Conservation (phyloP, 2,329 filamentous ascomycete genomes). For the Paradendryphiella salina region DNA sequence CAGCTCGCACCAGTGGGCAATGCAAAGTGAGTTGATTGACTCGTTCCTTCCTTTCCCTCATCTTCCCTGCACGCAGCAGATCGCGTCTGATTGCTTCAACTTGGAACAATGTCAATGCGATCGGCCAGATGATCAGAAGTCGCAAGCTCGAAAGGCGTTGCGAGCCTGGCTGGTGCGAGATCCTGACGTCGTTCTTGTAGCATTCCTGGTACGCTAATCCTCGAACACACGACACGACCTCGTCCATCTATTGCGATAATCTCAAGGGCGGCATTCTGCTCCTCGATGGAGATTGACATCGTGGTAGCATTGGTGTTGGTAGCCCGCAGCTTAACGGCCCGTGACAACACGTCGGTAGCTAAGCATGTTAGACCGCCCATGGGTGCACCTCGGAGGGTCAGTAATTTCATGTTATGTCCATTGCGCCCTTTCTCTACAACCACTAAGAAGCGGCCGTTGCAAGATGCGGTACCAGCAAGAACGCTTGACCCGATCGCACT, state of each 20-base stretch:
- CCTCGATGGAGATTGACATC: slow-evolving; percentile 22
- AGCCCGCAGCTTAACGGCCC: slow-evolving; percentile 12
- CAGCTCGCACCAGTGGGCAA: neutral
- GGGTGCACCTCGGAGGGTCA: slow-evolving; percentile 15
- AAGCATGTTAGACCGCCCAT: slow-evolving; percentile 22
- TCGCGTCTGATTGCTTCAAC: neutral
- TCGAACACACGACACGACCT: slow-evolving; percentile 17
- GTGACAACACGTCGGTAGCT: slow-evolving; percentile 1
- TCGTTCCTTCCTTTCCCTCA: neutral
- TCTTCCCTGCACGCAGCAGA: neutral
- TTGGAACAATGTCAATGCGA: slow-evolving; percentile 6
- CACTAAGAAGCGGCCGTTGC: slow-evolving; percentile 23
- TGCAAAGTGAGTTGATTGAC: neutral
- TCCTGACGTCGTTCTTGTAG: neutral
- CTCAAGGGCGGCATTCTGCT: slow-evolving; percentile 18
- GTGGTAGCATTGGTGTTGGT: slow-evolving; percentile 6
- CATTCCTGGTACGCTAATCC: slow-evolving; percentile 21
- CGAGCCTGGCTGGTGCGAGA: neutral
- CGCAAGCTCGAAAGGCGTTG: slow-evolving; percentile 3
- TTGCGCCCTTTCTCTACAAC: slow-evolving; percentile 15
- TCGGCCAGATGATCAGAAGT: neutral
- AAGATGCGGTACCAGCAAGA: slow-evolving; percentile 15
- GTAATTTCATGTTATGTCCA: slow-evolving; percentile 12
- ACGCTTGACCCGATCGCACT: slow-evolving; percentile 13
- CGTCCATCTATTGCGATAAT: slow-evolving; percentile 25